A percentile compares a stretch with the other conserved stretches of the same genome.
These are phyloP conservation scores for Leavenworthia alabamica DNA, from an alignment of 345 rosid species.

Conservation along the genomic window DNA sequence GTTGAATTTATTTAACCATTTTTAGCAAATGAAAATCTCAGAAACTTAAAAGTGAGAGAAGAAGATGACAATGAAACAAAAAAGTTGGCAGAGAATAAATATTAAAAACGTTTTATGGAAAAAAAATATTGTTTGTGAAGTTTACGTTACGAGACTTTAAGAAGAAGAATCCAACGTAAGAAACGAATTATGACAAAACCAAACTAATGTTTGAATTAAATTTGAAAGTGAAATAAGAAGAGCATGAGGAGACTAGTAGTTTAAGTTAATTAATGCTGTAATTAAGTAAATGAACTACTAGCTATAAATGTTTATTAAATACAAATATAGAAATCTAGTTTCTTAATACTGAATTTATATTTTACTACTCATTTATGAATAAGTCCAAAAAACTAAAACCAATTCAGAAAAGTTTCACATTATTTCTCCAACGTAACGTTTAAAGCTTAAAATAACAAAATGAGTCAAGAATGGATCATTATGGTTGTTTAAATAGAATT, in stretches of 20 bases:
- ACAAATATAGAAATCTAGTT: not conserved
- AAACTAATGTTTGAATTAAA: not conserved
- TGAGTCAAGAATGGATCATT: not conserved
- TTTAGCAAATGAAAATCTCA: not conserved
- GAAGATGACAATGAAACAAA: not conserved
- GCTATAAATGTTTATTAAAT: not conserved
- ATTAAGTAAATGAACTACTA: not conserved
- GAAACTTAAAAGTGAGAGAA: not conserved
- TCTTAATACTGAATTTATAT: not conserved
- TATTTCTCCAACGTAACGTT: constrained; percentile 5
- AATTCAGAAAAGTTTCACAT: not conserved
- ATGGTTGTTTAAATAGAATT: not conserved
- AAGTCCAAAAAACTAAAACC: not conserved
- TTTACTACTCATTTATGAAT: not conserved
- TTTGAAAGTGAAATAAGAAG: not conserved
- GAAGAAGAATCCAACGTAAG: constrained; percentile 11
- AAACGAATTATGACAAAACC: constrained; percentile 2
- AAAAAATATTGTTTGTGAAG: not conserved
- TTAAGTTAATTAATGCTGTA: not conserved
- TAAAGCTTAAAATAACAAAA: not conserved
- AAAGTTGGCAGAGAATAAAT: not conserved
- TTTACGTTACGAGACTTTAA: constrained; percentile 8
- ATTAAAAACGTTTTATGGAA: not conserved
- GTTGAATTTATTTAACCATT: not conserved
- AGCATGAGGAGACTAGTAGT: constrained; percentile 5